These are phyloP conservation scores for Verticillium dahliae DNA, from an alignment of 2,329 filamentous ascomycete genomes.

Conservation along the genomic window DNA sequence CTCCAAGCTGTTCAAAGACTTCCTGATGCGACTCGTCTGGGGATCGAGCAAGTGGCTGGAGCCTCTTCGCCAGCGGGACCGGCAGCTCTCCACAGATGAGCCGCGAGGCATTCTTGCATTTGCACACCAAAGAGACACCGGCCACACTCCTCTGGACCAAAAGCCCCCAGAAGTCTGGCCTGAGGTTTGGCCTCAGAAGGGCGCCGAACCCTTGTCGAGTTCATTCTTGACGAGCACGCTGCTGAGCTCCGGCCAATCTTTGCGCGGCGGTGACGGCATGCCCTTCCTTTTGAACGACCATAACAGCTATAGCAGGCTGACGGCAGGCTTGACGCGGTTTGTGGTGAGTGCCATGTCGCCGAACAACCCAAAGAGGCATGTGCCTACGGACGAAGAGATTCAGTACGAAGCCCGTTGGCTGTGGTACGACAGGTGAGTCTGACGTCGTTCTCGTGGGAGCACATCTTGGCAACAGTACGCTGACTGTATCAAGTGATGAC, in stretches of 20 bases:
- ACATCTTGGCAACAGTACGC: too few species aligned
- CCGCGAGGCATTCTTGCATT: neutral
- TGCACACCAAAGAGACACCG: neutral
- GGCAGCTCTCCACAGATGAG: neutral
- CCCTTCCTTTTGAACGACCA: constrained; percentile 15
- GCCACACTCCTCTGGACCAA: neutral
- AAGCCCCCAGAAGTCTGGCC: neutral
- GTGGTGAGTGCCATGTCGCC: constrained; percentile 21
- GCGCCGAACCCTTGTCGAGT: neutral
- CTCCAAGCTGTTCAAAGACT: constrained; percentile 5
- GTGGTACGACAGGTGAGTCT: constrained; percentile 19
- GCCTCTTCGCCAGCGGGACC: constrained; percentile 1
- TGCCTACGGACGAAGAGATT: constrained; percentile 21
- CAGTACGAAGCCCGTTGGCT: constrained; percentile 25
- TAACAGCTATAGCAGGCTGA: constrained; percentile 17
- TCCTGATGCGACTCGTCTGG: constrained; percentile 3
- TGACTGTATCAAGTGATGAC: constrained; percentile 3
- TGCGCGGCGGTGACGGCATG: neutral
- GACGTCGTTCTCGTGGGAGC: neutral
- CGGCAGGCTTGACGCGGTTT: constrained; percentile 14
- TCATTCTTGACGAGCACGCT: neutral
- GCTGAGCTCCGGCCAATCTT: neutral
- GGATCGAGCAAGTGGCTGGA: constrained; percentile 4
- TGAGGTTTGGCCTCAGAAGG: neutral
- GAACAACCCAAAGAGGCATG: constrained; percentile 14